phyloP scores from a whole-genome alignment of 345 rosid species.

The Fremontodendron californicum region DNA sequence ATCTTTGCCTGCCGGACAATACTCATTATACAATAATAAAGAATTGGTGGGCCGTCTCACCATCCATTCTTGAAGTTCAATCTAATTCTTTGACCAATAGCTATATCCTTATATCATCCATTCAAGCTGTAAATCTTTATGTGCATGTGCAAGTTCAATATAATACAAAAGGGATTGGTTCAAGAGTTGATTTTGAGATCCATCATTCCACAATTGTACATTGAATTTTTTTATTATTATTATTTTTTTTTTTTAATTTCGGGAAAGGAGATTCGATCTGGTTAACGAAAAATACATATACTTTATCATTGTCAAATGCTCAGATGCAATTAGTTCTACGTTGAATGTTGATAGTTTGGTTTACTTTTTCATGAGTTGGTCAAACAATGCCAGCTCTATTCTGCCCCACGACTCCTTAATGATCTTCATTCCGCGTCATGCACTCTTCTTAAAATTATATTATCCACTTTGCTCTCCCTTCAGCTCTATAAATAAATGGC shows the following conservation, averaged over 20 bases:
- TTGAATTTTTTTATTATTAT: not conserved
- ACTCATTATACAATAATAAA: no score
- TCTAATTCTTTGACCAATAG: not conserved
- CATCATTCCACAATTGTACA: not conserved
- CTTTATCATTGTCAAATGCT: no score
- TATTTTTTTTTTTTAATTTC: no score
- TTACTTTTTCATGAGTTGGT: not conserved
- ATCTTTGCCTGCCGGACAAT: no score
- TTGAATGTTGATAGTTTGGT: not conserved
- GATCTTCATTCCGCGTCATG: not conserved
- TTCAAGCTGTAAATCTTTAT: not conserved
- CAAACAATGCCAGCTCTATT: conserved; percentile 5
- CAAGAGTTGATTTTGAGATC: not conserved
- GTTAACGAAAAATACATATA: not conserved
- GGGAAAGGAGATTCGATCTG: not conserved
- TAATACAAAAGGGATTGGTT: not conserved
- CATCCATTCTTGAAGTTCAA: not conserved
- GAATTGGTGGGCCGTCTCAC: not conserved
- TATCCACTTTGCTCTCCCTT: not conserved
- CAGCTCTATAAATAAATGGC: not conserved
- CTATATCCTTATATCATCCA: not conserved
- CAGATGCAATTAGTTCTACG: not conserved
- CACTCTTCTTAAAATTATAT: not conserved
- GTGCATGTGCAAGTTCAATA: not conserved
- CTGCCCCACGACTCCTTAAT: not conserved